A percentile compares a stretch with the other conserved stretches of the same genome.
Evolutionary conservation across 179 eudicot species (phyloP).

Genomic region (Gypsophila paniculata): DNA sequence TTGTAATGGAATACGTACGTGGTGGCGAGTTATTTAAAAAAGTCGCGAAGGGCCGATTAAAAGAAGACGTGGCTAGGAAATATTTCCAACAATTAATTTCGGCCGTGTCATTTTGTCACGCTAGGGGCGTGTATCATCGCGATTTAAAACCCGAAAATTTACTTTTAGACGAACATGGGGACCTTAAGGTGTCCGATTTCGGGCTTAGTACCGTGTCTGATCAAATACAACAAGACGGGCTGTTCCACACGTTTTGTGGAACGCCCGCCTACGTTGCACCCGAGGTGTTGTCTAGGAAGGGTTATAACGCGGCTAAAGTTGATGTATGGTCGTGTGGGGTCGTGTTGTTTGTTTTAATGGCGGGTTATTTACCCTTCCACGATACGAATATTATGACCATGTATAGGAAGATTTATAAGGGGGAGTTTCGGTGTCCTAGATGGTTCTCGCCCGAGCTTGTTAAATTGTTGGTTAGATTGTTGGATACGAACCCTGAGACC

Average conservation of each 20-base stretch:
- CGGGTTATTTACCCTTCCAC: constrained; percentile 41
- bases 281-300: constrained; percentile 35
- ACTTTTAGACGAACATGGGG: constrained; percentile 36
- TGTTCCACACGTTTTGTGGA: constrained; percentile 44
- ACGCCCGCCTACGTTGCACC: constrained; percentile 46
- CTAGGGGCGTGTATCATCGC: constrained; percentile 40
- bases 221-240: constrained; percentile 35
- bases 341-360: constrained; percentile 37
- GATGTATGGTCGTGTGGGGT: constrained; percentile 45
- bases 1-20: constrained; percentile 38
- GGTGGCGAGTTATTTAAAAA: constrained; percentile 40
- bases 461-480: constrained; percentile 20
- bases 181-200: constrained; percentile 41
- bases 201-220: constrained; percentile 36
- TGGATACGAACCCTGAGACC: constrained; percentile 32
- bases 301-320: constrained; percentile 34
- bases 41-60: constrained; percentile 33
- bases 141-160: constrained; percentile 43
- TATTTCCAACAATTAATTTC: constrained; percentile 40
- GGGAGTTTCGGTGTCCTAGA: constrained; percentile 36
- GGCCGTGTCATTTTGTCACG: constrained; percentile 42
- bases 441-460: constrained; percentile 41
- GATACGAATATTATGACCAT: constrained; percentile 36
- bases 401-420: constrained; percentile 39
- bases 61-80: constrained; percentile 33